phyloP scores from a whole-genome alignment of 2,329 filamentous ascomycete species.

The Botryosphaeria agaves region DNA sequence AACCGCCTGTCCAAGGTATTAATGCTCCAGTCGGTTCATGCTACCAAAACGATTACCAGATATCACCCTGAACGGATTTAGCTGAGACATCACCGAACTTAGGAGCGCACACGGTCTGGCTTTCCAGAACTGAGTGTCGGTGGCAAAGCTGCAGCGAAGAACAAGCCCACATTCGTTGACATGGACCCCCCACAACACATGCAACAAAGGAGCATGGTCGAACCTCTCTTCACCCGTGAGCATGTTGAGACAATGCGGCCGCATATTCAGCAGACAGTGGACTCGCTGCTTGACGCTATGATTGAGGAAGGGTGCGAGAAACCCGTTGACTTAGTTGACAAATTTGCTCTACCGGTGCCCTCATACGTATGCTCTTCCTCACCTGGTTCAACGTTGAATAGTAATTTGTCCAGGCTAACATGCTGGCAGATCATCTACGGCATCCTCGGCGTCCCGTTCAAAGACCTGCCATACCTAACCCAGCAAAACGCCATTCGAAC shows the following conservation, averaged over 20 bases:
- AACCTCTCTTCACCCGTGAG: constrained; percentile 23
- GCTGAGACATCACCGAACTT: not conserved
- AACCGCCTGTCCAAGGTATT: constrained; percentile 28
- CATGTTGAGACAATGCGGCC: constrained; percentile 24
- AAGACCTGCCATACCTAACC: constrained; percentile 29
- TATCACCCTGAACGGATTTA: not conserved
- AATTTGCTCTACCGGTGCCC: constrained; percentile 30
- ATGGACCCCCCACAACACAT: constrained; percentile 33
- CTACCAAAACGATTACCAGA: not conserved
- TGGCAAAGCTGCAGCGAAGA: constrained; percentile 30
- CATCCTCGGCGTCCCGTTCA: constrained; percentile 30
- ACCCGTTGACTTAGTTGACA: constrained; percentile 28
- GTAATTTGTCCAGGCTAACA: no score
- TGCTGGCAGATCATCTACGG: constrained; percentile 28
- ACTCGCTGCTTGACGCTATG: constrained; percentile 24
- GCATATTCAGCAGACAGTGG: constrained; percentile 28
- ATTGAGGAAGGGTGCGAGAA: constrained; percentile 17
- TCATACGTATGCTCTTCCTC: constrained; percentile 21
- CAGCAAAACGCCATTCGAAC: constrained; percentile 28
- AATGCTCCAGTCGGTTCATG: not conserved
- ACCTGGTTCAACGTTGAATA: no score
- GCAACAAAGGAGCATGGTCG: constrained; percentile 30
- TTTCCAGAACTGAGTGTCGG: constrained; percentile 31
- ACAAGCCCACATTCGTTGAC: constrained; percentile 32
- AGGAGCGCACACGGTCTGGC: constrained; percentile 11